Base-by-base conservation (phyloP, 257 asterid genomes). In the Nicotiana tomentosiformis region DNA sequence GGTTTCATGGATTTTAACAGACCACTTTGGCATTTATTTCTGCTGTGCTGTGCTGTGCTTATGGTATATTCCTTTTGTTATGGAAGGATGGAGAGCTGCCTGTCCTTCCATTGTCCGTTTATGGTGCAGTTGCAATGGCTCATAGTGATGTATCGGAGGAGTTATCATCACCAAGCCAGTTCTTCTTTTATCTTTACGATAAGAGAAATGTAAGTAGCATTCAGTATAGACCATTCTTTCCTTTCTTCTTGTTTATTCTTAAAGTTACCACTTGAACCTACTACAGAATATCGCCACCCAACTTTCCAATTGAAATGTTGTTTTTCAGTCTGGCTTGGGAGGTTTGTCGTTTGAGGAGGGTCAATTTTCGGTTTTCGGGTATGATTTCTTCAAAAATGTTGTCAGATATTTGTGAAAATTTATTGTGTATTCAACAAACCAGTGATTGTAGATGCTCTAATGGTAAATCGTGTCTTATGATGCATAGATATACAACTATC, bases 321-420 rank as follows among this genome's bases (percentile, higher is more conserved):
- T 16, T 70, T 65, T 74, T 51, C 91, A 95, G 99, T 87, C 99
- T 90, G 99, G 99, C 86, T 89, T 96, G 70, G 99, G 99, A 83
- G 99, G 99, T 85, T 78, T 96, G 69, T 93, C 99, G 64, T 96
- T 96, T 77, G 98, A 96, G 5, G 98, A 96, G 87, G 99, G 97
- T 74, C 99, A 94, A 87, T 96, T 96, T 90, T 91, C 98, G 0
- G 98, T 96, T 53, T 91, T 94, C 56, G 97, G 99, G 99, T 94
- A 91, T 82, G 87, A 26, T 15, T 15, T 81, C 56, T 46, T 81
- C 56, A 16, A n/a, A 81, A 4, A 35, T n/a, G 39, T 15, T 65
- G 39, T 32, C 51, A 30, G 39, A 26, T 39, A 29, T 61, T 79
- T 79, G 49, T 4, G 77, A 76, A 26, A 51, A 76, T 5, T 46